These are phyloP conservation scores for Aspergillus aculeatinus DNA, from an alignment of 2,329 filamentous ascomycete genomes.

Conservation along the genomic window DNA sequence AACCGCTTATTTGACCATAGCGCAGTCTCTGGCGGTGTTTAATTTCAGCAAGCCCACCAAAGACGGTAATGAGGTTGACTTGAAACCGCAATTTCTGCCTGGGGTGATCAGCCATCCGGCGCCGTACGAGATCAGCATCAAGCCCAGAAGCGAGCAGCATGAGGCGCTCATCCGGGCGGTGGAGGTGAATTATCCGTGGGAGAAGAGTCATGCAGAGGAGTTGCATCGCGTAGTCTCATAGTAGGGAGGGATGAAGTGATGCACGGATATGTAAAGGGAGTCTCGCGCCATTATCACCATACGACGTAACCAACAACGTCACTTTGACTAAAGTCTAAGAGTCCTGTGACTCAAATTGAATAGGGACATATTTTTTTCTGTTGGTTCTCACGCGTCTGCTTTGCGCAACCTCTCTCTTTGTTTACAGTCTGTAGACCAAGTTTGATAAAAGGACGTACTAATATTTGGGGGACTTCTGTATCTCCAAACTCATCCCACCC, in stretches of 20 bases:
- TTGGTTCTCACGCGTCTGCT: not conserved
- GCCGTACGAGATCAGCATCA: slow-evolving; percentile 7
- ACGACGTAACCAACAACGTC: not conserved
- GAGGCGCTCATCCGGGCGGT: slow-evolving; percentile 7
- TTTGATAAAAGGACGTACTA: no score
- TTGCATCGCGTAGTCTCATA: not conserved
- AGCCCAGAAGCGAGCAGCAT: slow-evolving; percentile 4
- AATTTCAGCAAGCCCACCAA: slow-evolving; percentile 2
- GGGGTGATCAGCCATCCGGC: slow-evolving; percentile 12
- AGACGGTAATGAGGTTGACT: slow-evolving; percentile 1
- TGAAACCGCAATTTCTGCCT: not conserved
- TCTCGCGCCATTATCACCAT: not conserved
- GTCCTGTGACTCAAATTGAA: not conserved
- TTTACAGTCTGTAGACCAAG: no score
- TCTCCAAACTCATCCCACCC: no score
- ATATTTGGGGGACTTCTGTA: no score
- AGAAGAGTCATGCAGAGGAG: slow-evolving; percentile 5
- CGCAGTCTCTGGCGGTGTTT: slow-evolving; percentile 6
- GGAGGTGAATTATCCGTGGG: not conserved
- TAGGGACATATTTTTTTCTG: not conserved
- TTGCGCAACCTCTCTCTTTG: no score
- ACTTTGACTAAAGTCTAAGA: not conserved
- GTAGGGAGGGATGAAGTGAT: not conserved
- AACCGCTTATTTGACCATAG: slow-evolving; percentile 8
- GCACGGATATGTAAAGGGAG: not conserved